Conservation (phyloP, 192 early-diverging fungal genomes). For the Mortierella hygrophila region DNA sequence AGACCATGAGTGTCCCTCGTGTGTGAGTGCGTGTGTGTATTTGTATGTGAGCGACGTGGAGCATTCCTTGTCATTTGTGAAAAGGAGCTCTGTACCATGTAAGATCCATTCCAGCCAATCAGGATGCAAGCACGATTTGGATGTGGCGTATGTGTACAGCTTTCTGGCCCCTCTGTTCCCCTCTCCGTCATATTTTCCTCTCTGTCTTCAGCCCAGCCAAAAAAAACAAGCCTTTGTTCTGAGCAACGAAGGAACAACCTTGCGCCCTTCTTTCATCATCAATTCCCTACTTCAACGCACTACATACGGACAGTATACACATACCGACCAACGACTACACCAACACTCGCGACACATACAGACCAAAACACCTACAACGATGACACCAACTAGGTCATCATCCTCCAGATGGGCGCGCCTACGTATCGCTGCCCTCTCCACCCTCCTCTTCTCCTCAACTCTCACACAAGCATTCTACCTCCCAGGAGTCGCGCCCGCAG, state of each 20-base stretch:
- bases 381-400: background rate
- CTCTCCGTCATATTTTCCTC: background rate
- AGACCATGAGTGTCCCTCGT: background rate
- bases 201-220: background rate
- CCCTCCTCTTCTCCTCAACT: background rate
- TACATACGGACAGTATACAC: background rate
- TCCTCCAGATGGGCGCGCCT: background rate
- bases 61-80: background rate
- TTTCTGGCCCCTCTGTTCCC: background rate
- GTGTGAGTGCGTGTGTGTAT: background rate
- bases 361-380: background rate
- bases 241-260: no score
- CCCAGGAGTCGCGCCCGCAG: slow-evolving; percentile 92
- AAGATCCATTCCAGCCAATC: background rate
- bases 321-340: background rate
- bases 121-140: background rate
- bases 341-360: background rate
- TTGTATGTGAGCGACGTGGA: background rate
- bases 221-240: no score
- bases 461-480: slow-evolving; percentile 83
- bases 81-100: background rate
- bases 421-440: background rate
- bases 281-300: background rate
- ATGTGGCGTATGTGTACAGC: background rate
- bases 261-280: background rate